Conservation (phyloP, 2,329 filamentous ascomycete genomes). For the Pyrenochaeta sp. region DNA sequence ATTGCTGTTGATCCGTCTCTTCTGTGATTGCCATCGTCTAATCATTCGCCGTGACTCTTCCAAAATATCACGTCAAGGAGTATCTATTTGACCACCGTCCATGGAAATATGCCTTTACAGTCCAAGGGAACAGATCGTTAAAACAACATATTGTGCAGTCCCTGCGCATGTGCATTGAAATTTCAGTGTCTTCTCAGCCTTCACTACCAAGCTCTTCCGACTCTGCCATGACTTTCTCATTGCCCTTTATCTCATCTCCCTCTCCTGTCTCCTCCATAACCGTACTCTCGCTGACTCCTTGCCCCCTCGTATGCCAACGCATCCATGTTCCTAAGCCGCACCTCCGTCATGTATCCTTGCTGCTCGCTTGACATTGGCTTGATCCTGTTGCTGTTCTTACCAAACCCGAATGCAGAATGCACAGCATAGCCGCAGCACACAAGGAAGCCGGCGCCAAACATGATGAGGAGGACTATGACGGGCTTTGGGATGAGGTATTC, state of each 20-base stretch:
- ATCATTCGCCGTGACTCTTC: too few relatives aligned
- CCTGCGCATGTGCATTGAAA: too few relatives aligned
- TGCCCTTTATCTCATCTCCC: neutral
- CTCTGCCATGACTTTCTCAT: neutral
- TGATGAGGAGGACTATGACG: slow-evolving; percentile 30
- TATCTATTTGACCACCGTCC: too few relatives aligned
- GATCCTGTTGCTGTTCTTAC: slow-evolving; percentile 10
- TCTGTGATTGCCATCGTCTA: too few relatives aligned
- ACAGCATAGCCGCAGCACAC: slow-evolving; percentile 29
- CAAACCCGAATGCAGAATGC: slow-evolving; percentile 25
- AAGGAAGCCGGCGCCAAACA: slow-evolving; percentile 21
- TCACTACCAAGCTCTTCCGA: too few relatives aligned
- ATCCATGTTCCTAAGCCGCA: slow-evolving; percentile 22
- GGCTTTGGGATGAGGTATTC: slow-evolving; percentile 21
- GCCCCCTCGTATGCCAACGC: slow-evolving; percentile 18
- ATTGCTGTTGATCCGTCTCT: too few relatives aligned
- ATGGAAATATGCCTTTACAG: too few relatives aligned
- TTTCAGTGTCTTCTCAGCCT: too few relatives aligned
- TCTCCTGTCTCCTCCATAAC: neutral
- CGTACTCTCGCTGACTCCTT: neutral
- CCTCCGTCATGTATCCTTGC: slow-evolving; percentile 33
- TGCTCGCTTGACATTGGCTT: slow-evolving; percentile 21
- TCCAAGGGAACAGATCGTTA: too few relatives aligned
- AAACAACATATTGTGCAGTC: too few relatives aligned
- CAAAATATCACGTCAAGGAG: too few relatives aligned